Evolutionary conservation across 2,329 filamentous ascomycete genomes (phyloP).

Genomic region (Trichophyton equinum): DNA sequence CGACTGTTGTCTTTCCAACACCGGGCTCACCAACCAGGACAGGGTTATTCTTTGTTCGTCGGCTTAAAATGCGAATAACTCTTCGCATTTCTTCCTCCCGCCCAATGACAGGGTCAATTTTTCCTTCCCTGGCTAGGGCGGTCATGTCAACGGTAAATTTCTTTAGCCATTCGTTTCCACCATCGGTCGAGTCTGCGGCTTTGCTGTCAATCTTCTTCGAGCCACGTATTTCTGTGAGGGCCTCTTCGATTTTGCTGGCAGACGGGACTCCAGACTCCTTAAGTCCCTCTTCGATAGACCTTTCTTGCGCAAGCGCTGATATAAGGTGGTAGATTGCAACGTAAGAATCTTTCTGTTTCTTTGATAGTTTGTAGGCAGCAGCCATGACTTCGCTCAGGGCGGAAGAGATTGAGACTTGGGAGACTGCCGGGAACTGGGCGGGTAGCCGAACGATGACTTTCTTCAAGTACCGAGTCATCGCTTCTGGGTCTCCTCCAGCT

Average conservation of each 20-base stretch:
- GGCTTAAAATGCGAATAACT: slow-evolving; percentile 79
- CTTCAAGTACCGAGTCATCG: slow-evolving; percentile 80
- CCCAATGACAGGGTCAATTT: slow-evolving; percentile 94
- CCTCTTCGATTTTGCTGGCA: slow-evolving; percentile 74
- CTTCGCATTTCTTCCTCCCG: slow-evolving; percentile 90
- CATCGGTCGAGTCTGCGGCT: slow-evolving; percentile 74
- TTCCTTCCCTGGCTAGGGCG: slow-evolving; percentile 85
- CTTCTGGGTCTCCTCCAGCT: slow-evolving; percentile 82
- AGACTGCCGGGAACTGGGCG: slow-evolving; percentile 74
- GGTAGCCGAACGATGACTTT: slow-evolving; percentile 81
- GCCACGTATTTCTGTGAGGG: slow-evolving; percentile 82
- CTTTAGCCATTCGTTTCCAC: slow-evolving; percentile 82
- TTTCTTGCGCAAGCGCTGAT: slow-evolving; percentile 67
- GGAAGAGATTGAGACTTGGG: slow-evolving; percentile 75
- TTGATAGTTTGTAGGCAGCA: slow-evolving; percentile 77
- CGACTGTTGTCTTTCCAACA: slow-evolving; percentile 96
- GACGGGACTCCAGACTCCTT: slow-evolving; percentile 87
- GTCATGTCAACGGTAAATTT: slow-evolving; percentile 99
- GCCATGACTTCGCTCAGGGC: slow-evolving; percentile 71
- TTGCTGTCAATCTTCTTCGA: slow-evolving; percentile 91
- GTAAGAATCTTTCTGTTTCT: slow-evolving; percentile 93
- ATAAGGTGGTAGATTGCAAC: slow-evolving; percentile 95
- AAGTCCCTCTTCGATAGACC: slow-evolving; percentile 57
- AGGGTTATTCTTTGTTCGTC: slow-evolving; percentile 96
- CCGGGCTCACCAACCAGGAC: slow-evolving; percentile 95